A percentile compares a stretch with the other conserved stretches of the same genome.
Evolutionary conservation across 1,284 basidiomycete genomes (phyloP).

Genomic region (Fomes fomentarius): DNA sequence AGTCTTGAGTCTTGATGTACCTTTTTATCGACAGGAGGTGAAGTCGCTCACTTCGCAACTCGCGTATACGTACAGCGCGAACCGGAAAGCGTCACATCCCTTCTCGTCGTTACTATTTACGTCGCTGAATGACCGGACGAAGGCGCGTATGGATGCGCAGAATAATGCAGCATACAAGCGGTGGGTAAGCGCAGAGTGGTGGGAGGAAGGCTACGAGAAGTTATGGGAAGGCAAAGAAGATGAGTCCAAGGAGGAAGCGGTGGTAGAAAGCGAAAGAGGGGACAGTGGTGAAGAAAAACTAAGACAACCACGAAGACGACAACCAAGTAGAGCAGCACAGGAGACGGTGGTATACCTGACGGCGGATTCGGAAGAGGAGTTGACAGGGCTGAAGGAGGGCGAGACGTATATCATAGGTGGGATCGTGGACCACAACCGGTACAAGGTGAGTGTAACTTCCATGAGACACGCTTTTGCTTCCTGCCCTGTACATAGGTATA

Average conservation of each 20-base stretch:
- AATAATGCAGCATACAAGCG: constrained; percentile 73
- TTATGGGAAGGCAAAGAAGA: constrained; percentile 54
- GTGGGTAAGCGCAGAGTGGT: constrained; percentile 87
- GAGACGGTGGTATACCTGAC: constrained; percentile 88
- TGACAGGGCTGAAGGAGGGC: constrained; percentile 78
- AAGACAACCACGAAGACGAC: constrained; percentile 2
- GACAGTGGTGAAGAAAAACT: background rate
- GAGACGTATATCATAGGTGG: constrained; percentile 97
- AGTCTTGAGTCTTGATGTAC: too few species aligned
- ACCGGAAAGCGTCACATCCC: constrained; percentile 72
- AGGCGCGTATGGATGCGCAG: constrained; percentile 68
- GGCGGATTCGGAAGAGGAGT: constrained; percentile 89
- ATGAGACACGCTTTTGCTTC: too few species aligned
- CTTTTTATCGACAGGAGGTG: too few species aligned
- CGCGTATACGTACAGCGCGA: constrained; percentile 86
- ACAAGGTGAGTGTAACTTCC: constrained; percentile 68
- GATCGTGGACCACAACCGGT: constrained; percentile 94
- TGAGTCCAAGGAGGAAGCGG: constrained; percentile 3
- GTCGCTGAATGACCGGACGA: constrained; percentile 74
- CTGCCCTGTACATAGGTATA: too few species aligned
- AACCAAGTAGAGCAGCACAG: constrained; percentile 24
- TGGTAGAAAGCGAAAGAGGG: background rate
- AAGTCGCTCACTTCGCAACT: constrained; percentile 88
- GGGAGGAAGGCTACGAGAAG: constrained; percentile 70
- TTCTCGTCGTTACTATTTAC: constrained; percentile 80